phyloP scores from a whole-genome alignment of 306 rosid genomes.

The Benincasa hispida region DNA sequence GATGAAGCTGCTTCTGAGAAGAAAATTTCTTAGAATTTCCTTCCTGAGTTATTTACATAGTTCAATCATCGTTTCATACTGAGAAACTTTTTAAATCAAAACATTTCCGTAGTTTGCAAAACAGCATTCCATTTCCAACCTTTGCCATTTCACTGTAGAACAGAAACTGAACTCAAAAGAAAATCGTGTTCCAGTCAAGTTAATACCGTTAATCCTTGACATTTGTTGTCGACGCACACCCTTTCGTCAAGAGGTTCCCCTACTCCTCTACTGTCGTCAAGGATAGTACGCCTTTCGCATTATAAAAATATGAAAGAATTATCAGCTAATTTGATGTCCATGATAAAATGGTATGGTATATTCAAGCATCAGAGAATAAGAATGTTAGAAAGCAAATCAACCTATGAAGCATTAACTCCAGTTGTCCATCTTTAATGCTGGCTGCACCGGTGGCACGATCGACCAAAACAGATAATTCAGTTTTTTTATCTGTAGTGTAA shows the following conservation, averaged over 20 bases:
- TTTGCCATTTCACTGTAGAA: not conserved
- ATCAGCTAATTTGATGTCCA: not conserved
- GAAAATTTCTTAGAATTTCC: not conserved
- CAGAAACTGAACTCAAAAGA: not conserved
- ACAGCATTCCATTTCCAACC: not conserved
- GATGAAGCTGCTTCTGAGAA: not conserved
- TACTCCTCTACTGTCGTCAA: slow-evolving; percentile 59
- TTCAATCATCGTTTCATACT: slow-evolving; percentile 27
- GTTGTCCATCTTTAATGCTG: slow-evolving; percentile 69
- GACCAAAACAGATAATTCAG: slow-evolving; percentile 73
- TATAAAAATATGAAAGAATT: slow-evolving; percentile 6
- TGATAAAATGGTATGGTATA: not conserved
- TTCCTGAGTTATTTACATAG: slow-evolving; percentile 11
- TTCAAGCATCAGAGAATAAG: not conserved
- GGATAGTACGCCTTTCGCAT: slow-evolving; percentile 42
- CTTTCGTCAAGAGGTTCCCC: slow-evolving; percentile 74
- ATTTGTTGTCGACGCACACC: slow-evolving; percentile 28
- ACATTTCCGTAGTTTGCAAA: not conserved
- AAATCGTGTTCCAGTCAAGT: not conserved
- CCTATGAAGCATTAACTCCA: slow-evolving; percentile 95
- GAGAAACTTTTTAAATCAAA: slow-evolving; percentile 5
- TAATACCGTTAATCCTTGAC: slow-evolving; percentile 29
- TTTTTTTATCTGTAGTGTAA: slow-evolving; percentile 43
- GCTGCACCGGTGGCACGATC: slow-evolving; percentile 86
- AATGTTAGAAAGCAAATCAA: slow-evolving; percentile 16